phyloP scores from a whole-genome alignment of 1,139 yeast genomes.

The Schizosaccharomyces versatilis region DNA sequence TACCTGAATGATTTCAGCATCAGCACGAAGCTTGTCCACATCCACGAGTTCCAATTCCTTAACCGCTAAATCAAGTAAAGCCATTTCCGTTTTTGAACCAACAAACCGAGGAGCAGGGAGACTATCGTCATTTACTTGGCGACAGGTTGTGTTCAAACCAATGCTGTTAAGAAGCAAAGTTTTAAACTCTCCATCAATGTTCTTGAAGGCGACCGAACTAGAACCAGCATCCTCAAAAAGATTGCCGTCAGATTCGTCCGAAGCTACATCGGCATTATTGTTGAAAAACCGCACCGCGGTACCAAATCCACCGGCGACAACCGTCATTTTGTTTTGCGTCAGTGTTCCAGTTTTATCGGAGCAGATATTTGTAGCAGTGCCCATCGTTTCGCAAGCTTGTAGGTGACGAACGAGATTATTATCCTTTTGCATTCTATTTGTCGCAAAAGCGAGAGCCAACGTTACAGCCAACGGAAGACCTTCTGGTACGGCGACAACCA shows the following conservation, averaged over 20 bases:
- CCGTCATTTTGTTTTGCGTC: constrained; percentile 80
- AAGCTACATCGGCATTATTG: background rate
- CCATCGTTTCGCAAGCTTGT: constrained; percentile 94
- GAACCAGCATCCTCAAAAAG: background rate
- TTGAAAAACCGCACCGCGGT: constrained; percentile 18
- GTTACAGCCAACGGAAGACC: constrained; percentile 94
- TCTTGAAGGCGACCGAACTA: background rate
- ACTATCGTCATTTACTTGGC: constrained; percentile 31
- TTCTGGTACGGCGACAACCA: constrained; percentile 96
- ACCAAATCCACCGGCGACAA: constrained; percentile 55
- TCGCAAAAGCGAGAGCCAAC: constrained; percentile 86
- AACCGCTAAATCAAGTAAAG: constrained; percentile 49
- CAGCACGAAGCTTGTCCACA: constrained; percentile 23
- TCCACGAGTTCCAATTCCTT: constrained; percentile 30
- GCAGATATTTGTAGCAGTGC: constrained; percentile 91
- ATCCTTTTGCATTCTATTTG: constrained; percentile 92
- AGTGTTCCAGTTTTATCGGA: constrained; percentile 95
- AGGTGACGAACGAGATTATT: constrained; percentile 87
- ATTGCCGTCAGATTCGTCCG: background rate
- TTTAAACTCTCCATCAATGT: constrained; percentile 21
- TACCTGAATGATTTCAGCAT: constrained; percentile 34
- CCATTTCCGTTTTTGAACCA: constrained; percentile 90
- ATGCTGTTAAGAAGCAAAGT: constrained; percentile 36
- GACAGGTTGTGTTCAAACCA: constrained; percentile 67
- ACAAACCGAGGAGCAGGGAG: constrained; percentile 31